Evolutionary conservation across 2,329 filamentous ascomycete species (phyloP).

Genomic region (Thielaviopsis euricoi): DNA sequence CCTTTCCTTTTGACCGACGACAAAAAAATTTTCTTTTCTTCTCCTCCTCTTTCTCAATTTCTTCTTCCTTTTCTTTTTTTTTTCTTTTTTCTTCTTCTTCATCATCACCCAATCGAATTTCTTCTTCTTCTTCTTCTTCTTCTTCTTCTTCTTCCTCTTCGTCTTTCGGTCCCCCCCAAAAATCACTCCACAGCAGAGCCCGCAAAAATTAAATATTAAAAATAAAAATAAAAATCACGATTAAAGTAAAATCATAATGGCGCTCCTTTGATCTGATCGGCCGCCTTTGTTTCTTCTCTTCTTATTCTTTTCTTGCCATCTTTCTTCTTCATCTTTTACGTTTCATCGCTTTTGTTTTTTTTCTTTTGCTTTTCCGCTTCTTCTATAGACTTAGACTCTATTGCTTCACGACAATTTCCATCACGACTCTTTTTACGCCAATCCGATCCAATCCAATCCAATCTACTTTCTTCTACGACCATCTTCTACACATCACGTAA

Average conservation of each 20-base stretch:
- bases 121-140: neutral
- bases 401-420: too few relatives aligned
- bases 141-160: neutral
- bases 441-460: neutral
- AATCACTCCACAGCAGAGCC: too few relatives aligned
- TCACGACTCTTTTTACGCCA: too few relatives aligned
- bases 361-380: neutral
- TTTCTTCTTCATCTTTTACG: neutral
- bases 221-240: neutral
- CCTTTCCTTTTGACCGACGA: neutral
- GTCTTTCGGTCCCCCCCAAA: neutral
- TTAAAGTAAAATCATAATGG: neutral
- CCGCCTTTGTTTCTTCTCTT: neutral
- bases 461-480: slow-evolving; percentile 11
- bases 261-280: neutral
- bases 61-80: neutral
- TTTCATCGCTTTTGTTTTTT: neutral
- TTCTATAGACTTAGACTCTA: neutral
- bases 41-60: neutral
- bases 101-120: too few relatives aligned
- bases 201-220: too few relatives aligned
- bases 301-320: neutral
- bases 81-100: neutral
- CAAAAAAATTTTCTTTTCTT: neutral
- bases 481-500: too few relatives aligned